Percentiles rank a stretch among this genome's conserved stretches.
phyloP scores from a whole-genome alignment of 805 yeast genomes.

The Candida suzukii region DNA sequence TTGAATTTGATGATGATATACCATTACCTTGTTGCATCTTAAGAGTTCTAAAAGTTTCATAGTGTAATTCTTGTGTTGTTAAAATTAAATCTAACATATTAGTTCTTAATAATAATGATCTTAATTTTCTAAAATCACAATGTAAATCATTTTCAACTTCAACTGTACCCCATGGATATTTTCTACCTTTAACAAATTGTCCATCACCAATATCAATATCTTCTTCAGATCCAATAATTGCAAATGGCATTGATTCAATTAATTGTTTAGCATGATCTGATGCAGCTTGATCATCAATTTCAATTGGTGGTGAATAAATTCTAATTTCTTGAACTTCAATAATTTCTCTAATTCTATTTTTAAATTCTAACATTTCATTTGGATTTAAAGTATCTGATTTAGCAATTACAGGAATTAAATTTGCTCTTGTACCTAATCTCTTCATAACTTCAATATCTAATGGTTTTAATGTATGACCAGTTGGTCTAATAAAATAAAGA shows the following conservation, averaged over 20 bases:
- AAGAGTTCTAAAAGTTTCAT: conserved; percentile 68
- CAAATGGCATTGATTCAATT: conserved; percentile 83
- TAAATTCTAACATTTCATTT: conserved; percentile 60
- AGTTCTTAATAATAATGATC: conserved; percentile 72
- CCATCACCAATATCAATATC: conserved; percentile 41
- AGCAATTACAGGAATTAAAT: conserved; percentile 83
- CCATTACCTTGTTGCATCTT: conserved; percentile 44
- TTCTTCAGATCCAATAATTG: conserved; percentile 72
- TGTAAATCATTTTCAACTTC: conserved; percentile 83
- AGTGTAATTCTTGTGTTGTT: conserved; percentile 76
- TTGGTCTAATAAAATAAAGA: conserved; percentile 84
- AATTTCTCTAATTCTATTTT: conserved; percentile 70
- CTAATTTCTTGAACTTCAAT: conserved; percentile 80
- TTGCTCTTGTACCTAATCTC: conserved; percentile 70
- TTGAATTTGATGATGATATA: conserved; percentile 10
- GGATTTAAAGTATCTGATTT: conserved; percentile 82
- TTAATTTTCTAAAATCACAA: conserved; percentile 77
- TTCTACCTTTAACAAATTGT: conserved; percentile 63
- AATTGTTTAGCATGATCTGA: conserved; percentile 75
- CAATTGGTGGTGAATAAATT: conserved; percentile 80
- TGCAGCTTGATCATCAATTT: conserved; percentile 64
- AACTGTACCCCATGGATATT: conserved; percentile 86
- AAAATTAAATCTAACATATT: conserved; percentile 76
- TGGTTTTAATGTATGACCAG: conserved; percentile 83
- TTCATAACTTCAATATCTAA: conserved; percentile 87